Base-by-base conservation (phyloP, 1,139 yeast species). In the Pichia sp. region DNA sequence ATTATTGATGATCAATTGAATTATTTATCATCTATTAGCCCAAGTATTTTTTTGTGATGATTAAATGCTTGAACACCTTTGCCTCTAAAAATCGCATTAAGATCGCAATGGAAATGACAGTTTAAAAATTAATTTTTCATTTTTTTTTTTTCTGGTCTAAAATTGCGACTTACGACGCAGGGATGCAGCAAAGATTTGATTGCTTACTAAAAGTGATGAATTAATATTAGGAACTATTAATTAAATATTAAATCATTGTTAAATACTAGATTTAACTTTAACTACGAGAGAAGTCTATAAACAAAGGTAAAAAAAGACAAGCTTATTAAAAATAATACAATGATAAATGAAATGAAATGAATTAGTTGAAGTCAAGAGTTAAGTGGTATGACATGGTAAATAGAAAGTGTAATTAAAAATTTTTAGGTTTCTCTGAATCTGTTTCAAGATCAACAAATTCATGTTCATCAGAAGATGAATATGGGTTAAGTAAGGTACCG, bases 401-500 rank as follows among this genome's bases (percentile, higher is more conserved):
- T n/a, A n/a, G 18, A 30, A n/a, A 30, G n/a, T n/a, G n/a, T n/a
- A n/a, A n/a, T n/a, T n/a, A 35, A 15, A 32, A 16, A 23, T 9
- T 42, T 11, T 23, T 41, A 36, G 13, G 7, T 35, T 26, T 27
- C 29, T 34, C 43, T 22, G n/a, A 35, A 12, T 40, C 46, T 16
- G 16, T 32, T n/a, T 22, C 24, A 11, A 47, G 29, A 16, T 46
- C 43, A 25, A 42, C 40, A 16, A 42, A 29, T 20, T 51, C 48
- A 25, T 34, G 45, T 15, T 44, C 50, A 25, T 45, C 20, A 23
- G 51, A 53, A 23, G 39, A n/a, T 8, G 26, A 22, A 23, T 3
- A 23, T 15, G 57, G 55, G 16, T 46, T 37, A 5, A 55, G 26
- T 22, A 59, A 51, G 8, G 55, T 20, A 48, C 65, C 63, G 44